Evolutionary conservation across 306 rosid species (phyloP), one percentile per base, ranked within the genome.

Genomic region (Fragaria ananassa): DNA sequence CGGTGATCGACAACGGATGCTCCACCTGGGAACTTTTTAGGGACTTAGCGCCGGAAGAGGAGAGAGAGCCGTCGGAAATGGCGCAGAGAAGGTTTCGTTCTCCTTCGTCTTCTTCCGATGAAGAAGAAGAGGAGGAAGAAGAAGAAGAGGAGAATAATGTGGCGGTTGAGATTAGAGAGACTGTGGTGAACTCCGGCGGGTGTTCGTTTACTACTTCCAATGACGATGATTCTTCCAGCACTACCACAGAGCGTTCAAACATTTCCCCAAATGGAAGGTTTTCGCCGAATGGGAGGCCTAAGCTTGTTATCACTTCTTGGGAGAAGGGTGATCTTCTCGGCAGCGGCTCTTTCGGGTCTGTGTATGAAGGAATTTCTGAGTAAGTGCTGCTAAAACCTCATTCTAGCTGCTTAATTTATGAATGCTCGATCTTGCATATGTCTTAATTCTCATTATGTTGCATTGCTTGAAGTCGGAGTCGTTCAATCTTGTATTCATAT

Each of bases 341-440:
- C 27, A 92, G 96, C 37, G 98, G 98, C 34, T 88, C 98, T 9
- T 95, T 95, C 72, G 98, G 98, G 44, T 85, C 91, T 10, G 98
- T 95, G 12, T 92, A 81, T 50, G 97, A 92, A 88, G 98, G 91
- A 81, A 89, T 95, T 77, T 81, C 96, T 18, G 89, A 81, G 98
- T 95, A 89, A 79, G 96, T 63, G 12, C 23, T 27, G 57, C 69
- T 60, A 45, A 27, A 60, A 17, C 17, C 50, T 34, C 68, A 0
- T 56, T 41, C 1, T 47, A 54, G 19, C 21, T 72, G 23, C 50
- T 60, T 50, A 49, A 4, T n/a, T 14, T 14, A 12, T 72, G 53
- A 17, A 0, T 6, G 10, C 1, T 56, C 18, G 17, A 13, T 23
- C 14, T 15, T 37, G 45, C n/a, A n/a, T n/a, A n/a, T n/a, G n/a